Evolutionary conservation across 805 yeast species (phyloP).

Genomic region (Candida methanosorbosa): DNA sequence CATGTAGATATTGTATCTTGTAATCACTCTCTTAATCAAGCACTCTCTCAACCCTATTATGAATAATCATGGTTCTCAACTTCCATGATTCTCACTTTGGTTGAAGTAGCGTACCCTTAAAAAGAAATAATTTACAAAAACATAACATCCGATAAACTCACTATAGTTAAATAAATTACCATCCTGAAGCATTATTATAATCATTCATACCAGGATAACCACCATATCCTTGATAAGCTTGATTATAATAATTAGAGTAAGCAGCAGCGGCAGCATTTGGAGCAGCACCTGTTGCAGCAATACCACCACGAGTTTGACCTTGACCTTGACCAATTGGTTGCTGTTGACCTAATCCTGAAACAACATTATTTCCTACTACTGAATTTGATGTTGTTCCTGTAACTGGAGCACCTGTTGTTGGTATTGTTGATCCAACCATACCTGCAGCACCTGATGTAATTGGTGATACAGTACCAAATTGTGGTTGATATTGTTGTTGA

Average conservation of each 20-base stretch:
- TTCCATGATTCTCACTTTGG: too few species aligned
- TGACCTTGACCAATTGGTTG: conserved; percentile 2
- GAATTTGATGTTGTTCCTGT: too few species aligned
- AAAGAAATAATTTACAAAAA: too few species aligned
- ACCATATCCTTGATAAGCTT: neutral
- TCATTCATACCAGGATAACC: neutral
- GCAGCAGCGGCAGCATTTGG: conserved; percentile 9
- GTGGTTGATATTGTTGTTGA: conserved; percentile 8
- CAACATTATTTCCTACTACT: too few species aligned
- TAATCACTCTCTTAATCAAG: too few species aligned
- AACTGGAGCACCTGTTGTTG: conserved; percentile 7
- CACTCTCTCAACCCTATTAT: too few species aligned
- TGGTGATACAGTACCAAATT: conserved; percentile 3
- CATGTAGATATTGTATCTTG: too few species aligned
- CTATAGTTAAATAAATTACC: too few species aligned
- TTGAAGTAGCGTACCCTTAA: too few species aligned
- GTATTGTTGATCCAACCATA: neutral
- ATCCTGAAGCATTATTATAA: neutral
- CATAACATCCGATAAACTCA: too few species aligned
- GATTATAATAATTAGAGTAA: conserved; percentile 15
- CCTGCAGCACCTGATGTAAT: conserved; percentile 5
- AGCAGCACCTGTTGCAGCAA: conserved; percentile 5
- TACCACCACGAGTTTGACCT: conserved; percentile 1
- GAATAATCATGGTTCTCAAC: too few species aligned
- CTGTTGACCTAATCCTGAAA: neutral